These are phyloP conservation scores for Botrytis fragariae DNA, from an alignment of 2,329 filamentous ascomycete genomes.

Conservation along the genomic window DNA sequence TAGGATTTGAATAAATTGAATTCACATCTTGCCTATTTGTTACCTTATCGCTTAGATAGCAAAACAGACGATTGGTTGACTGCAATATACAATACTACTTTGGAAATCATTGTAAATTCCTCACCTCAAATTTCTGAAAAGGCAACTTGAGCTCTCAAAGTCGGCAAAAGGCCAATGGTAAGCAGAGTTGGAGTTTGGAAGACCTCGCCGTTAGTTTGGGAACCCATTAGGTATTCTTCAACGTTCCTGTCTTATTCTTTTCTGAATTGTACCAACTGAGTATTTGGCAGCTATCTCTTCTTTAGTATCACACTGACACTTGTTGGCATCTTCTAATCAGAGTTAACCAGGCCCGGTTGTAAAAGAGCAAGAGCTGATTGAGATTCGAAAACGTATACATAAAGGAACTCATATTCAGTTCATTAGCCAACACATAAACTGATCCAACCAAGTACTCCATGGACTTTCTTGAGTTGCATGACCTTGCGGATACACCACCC, in stretches of 20 bases:
- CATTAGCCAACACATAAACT: neutral
- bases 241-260: neutral
- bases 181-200: no score
- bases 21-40: neutral
- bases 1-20: no score
- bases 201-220: neutral
- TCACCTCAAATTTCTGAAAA: neutral
- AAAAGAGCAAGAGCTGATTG: neutral
- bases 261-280: no score
- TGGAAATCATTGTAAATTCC: neutral
- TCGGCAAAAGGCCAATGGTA: neutral
- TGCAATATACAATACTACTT: neutral
- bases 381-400: neutral
- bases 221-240: no score
- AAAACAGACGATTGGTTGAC: neutral
- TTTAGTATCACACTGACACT: neutral
- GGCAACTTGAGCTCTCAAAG: neutral
- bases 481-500: neutral
- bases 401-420: neutral
- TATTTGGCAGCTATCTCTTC: neutral
- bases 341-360: neutral
- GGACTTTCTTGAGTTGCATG: neutral
- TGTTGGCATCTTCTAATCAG: neutral
- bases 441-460: neutral
- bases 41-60: neutral